Conservation (phyloP, 2,329 filamentous ascomycete genomes). For the Beauveria sp. region DNA sequence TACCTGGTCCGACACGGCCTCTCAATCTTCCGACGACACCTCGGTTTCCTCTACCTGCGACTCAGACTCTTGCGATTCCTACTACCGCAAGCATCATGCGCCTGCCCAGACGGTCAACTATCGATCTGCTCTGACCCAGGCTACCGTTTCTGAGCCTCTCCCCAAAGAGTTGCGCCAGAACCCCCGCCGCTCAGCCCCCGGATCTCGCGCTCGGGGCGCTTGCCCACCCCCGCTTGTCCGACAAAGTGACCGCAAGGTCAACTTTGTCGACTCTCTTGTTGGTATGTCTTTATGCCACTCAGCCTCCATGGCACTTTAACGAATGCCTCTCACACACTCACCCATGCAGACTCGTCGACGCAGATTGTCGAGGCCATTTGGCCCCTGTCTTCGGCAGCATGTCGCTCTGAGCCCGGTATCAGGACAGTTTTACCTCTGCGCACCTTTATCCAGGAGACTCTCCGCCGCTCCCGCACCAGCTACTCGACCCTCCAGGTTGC, state of each 20-base stretch:
- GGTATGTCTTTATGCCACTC: constrained; percentile 59
- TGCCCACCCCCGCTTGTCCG: constrained; percentile 71
- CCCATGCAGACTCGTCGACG: constrained; percentile 75
- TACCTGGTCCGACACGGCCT: constrained; percentile 67
- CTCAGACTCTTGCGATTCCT: constrained; percentile 40
- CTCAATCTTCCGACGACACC: constrained; percentile 62
- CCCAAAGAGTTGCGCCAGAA: constrained; percentile 58
- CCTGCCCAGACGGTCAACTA: constrained; percentile 17
- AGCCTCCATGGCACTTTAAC: constrained; percentile 9
- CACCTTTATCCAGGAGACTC: constrained; percentile 95
- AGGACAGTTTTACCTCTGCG: constrained; percentile 81
- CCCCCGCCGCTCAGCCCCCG: constrained; percentile 49
- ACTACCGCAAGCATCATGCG: constrained; percentile 25
- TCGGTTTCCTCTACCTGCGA: constrained; percentile 56
- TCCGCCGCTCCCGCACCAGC: constrained; percentile 89
- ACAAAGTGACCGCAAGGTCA: constrained; percentile 86
- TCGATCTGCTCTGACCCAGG: constrained; percentile 19
- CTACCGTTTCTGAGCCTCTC: constrained; percentile 35
- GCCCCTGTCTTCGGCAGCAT: constrained; percentile 78
- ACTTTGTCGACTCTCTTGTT: constrained; percentile 94
- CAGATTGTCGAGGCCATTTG: constrained; percentile 97
- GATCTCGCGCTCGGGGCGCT: constrained; percentile 47
- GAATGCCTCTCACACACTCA: constrained; percentile 24
- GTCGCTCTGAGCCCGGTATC: constrained; percentile 62
- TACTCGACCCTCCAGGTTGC: constrained; percentile 97